Evolutionary conservation across 2,329 filamentous ascomycete genomes (phyloP).

Genomic region (Xylariaceae sp.): DNA sequence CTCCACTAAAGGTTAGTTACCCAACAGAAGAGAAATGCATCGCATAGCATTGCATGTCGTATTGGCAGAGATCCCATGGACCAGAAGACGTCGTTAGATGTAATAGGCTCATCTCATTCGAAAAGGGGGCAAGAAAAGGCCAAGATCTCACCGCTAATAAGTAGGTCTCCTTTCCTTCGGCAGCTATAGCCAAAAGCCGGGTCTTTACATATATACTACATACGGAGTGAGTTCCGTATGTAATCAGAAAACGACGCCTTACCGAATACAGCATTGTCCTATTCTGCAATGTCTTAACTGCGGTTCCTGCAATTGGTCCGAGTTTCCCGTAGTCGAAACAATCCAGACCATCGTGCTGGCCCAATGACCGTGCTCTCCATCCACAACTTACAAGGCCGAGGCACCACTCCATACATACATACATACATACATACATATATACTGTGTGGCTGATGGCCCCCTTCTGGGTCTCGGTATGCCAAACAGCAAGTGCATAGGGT

Average conservation of each 20-base stretch:
- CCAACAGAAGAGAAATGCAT: conserved; percentile 16
- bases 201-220: too few species aligned
- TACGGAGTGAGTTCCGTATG: conserved; percentile 1
- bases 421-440: too few species aligned
- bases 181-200: not conserved
- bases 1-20: too few species aligned
- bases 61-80: conserved; percentile 2
- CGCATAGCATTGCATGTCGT: conserved; percentile 20
- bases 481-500: conserved; percentile 20
- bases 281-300: not conserved
- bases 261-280: not conserved
- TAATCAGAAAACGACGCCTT: conserved; percentile 2
- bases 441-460: conserved; percentile 25
- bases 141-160: not conserved
- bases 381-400: conserved; percentile 6
- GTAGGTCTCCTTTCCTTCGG: not conserved
- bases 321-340: conserved; percentile 17
- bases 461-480: conserved; percentile 16
- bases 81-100: conserved; percentile 4
- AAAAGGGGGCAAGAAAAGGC: not conserved
- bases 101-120: conserved; percentile 1
- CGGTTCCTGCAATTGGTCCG: conserved; percentile 16
- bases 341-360: conserved; percentile 8
- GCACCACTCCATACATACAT: too few species aligned
- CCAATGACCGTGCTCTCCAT: conserved; percentile 14